These are phyloP conservation scores for Cochlearia excelsa DNA, from an alignment of 345 rosid species.

Conservation along the genomic window DNA sequence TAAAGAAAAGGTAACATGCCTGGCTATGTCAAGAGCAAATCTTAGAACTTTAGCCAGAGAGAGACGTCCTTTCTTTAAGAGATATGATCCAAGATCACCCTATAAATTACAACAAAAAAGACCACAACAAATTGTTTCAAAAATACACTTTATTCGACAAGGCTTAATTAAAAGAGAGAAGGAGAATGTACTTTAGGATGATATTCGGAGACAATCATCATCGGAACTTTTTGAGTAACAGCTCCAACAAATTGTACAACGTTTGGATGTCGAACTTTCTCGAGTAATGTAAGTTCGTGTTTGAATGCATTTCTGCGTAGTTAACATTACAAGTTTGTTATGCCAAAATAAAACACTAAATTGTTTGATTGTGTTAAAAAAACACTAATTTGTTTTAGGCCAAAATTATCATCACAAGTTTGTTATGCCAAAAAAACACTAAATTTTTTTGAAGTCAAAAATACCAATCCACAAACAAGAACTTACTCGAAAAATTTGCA, in stretches of 20 bases:
- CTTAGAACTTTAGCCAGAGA: conserved; percentile 75
- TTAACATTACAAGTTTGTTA: no score
- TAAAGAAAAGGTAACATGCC: conserved; percentile 44
- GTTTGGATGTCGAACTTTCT: conserved; percentile 96
- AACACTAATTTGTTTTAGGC: no score
- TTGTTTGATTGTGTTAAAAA: no score
- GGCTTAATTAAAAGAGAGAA: conserved; percentile 14
- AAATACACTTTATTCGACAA: no score
- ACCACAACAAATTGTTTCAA: neutral
- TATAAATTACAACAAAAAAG: conserved; percentile 32
- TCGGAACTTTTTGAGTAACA: conserved; percentile 91
- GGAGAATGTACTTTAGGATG: conserved; percentile 67
- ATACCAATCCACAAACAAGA: no score
- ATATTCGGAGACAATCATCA: conserved; percentile 96
- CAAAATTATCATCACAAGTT: no score
- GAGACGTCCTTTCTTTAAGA: conserved; percentile 86
- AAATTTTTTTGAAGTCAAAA: no score
- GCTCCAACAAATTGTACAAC: conserved; percentile 99
- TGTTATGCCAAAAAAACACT: no score
- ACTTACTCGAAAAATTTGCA: no score
- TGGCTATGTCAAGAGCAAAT: conserved; percentile 87
- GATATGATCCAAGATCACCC: conserved; percentile 87
- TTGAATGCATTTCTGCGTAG: conserved; percentile 77
- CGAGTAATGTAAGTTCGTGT: conserved; percentile 78
- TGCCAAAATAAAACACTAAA: neutral